Percentiles rank a stretch among this genome's conserved stretches.
Conservation (phyloP, 2,329 filamentous ascomycete genomes). For the Phyllosticta ampelicida region DNA sequence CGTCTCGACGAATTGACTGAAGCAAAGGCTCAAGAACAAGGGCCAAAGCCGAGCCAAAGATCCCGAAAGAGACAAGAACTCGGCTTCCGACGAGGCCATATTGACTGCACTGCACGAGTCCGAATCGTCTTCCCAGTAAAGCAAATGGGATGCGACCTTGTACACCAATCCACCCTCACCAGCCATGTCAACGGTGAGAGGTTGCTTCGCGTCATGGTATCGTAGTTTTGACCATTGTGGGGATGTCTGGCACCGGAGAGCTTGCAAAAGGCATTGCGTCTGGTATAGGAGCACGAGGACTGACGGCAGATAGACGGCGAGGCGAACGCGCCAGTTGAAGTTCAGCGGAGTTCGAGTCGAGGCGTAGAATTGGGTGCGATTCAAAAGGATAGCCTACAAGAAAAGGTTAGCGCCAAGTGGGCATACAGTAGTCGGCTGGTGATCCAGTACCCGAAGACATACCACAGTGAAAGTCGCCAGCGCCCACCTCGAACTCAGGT, state of each 20-base stretch:
- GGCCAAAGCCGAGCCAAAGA: conserved; percentile 71
- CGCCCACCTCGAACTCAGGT: conserved; percentile 87
- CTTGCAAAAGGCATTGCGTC: conserved; percentile 60
- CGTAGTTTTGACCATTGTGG: conserved; percentile 36
- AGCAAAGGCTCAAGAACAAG: conserved; percentile 55
- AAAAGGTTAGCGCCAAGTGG: not conserved
- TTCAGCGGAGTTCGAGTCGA: conserved; percentile 73
- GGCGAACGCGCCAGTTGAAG: conserved; percentile 60
- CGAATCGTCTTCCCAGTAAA: conserved; percentile 64
- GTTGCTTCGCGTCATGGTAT: conserved; percentile 34
- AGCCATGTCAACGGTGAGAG: conserved; percentile 39
- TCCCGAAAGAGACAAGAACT: conserved; percentile 50
- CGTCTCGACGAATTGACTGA: conserved; percentile 82
- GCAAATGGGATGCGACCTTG: conserved; percentile 55
- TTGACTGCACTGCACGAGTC: conserved; percentile 63
- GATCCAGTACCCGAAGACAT: conserved; percentile 18
- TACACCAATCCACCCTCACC: conserved; percentile 59
- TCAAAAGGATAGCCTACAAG: conserved; percentile 64
- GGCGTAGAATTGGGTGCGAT: conserved; percentile 87
- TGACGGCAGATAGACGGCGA: conserved; percentile 59
- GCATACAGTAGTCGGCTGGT: not conserved
- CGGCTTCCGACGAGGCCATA: conserved; percentile 49
- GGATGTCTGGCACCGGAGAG: conserved; percentile 79
- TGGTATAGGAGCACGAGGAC: conserved; percentile 61
- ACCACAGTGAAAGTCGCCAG: conserved; percentile 73